A percentile compares a stretch with the other conserved stretches of the same genome.
These are phyloP conservation scores for Chlorokybus atmophyticus DNA, from an alignment of 139 green algal genomes.

Conservation along the genomic window DNA sequence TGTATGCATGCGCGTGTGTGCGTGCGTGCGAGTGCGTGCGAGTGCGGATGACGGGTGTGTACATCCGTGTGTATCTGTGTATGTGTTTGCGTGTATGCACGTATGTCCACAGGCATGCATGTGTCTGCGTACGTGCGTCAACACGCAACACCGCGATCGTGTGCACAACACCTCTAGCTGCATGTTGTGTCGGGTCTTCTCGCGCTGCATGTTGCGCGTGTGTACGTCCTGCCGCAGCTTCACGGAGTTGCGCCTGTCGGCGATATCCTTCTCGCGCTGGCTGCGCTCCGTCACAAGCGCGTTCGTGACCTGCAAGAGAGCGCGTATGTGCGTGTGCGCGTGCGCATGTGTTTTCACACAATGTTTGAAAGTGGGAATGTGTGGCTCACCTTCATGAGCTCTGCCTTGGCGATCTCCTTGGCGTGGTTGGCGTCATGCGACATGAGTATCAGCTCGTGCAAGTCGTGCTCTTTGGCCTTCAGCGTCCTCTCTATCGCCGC, in stretches of 20 bases:
- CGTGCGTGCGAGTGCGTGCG: too few relatives aligned
- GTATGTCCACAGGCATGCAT: too few relatives aligned
- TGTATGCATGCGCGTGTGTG: too few relatives aligned
- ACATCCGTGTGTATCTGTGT: too few relatives aligned
- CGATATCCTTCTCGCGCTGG: conserved; percentile 19
- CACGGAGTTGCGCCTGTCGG: conserved; percentile 19
- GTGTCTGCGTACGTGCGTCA: too few relatives aligned
- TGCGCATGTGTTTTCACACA: too few relatives aligned
- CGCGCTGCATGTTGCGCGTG: conserved; percentile 8
- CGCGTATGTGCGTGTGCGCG: too few relatives aligned
- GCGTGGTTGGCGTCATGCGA: conserved; percentile 20
- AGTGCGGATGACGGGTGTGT: too few relatives aligned
- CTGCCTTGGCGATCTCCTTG: conserved; percentile 22
- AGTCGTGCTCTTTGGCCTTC: conserved; percentile 33
- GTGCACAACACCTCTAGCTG: conserved; percentile 5
- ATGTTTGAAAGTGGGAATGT: too few relatives aligned
- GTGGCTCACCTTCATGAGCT: conserved; percentile 17
- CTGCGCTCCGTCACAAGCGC: conserved; percentile 8
- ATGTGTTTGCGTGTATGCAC: too few relatives aligned
- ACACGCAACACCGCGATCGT: too few relatives aligned
- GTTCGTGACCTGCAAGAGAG: background rate
- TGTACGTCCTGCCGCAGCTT: conserved; percentile 12
- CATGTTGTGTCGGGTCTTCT: conserved; percentile 12
- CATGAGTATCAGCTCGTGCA: conserved; percentile 23
- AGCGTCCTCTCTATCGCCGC: conserved; percentile 31